phyloP scores from a whole-genome alignment of 129 eudicot genomes.

The Artemisia tridentata region DNA sequence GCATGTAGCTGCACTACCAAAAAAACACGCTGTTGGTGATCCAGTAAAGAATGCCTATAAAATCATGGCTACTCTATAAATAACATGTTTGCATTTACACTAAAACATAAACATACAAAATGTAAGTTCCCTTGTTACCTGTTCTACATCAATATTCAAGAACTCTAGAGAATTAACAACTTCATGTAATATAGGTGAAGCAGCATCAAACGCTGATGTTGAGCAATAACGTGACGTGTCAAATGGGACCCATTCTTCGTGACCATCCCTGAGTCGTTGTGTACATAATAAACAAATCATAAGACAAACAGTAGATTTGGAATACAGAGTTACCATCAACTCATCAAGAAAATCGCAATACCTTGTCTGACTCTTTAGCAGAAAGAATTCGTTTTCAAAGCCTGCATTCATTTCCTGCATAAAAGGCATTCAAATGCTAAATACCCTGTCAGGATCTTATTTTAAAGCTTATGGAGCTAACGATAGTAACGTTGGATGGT shows the following conservation, averaged over 20 bases:
- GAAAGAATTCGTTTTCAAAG: slow-evolving; percentile 85
- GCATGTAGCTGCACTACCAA: slow-evolving; percentile 67
- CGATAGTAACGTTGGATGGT: slow-evolving; percentile 7
- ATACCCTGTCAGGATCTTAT: slow-evolving; percentile 10
- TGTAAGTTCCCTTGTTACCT: slow-evolving; percentile 44
- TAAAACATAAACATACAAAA: background rate
- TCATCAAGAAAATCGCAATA: slow-evolving; percentile 26
- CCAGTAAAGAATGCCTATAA: background rate
- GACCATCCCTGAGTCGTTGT: slow-evolving; percentile 56
- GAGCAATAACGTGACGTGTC: slow-evolving; percentile 77
- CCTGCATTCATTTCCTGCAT: slow-evolving; percentile 89
- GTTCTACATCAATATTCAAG: slow-evolving; percentile 76
- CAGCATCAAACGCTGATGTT: slow-evolving; percentile 75
- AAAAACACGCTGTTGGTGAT: background rate
- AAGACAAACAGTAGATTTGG: slow-evolving; percentile 8
- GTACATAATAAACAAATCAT: slow-evolving; percentile 11
- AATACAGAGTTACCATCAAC: background rate
- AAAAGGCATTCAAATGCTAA: slow-evolving; percentile 23
- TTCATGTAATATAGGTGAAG: slow-evolving; percentile 77
- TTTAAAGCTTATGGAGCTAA: slow-evolving; percentile 9
- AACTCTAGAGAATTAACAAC: slow-evolving; percentile 56
- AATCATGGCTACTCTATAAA: background rate
- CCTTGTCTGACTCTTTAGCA: slow-evolving; percentile 65
- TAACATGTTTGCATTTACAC: background rate
- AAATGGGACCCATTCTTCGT: slow-evolving; percentile 85